Conservation (phyloP, 805 yeast species). For the Cyberlindnera misumaiensis region DNA sequence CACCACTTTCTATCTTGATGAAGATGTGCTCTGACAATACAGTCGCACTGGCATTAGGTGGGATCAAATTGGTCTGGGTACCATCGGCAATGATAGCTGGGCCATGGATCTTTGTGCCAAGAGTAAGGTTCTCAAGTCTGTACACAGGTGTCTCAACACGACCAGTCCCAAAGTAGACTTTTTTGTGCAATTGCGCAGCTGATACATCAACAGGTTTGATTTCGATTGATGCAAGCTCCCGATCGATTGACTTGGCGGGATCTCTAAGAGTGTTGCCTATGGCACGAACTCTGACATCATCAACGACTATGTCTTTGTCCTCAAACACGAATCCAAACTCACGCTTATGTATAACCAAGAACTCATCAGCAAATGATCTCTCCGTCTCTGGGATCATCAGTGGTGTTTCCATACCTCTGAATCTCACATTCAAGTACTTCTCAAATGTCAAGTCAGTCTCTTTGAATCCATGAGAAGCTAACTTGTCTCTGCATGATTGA, state of each 20-base stretch:
- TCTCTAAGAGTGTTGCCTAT: constrained; percentile 52
- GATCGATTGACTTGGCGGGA: constrained; percentile 38
- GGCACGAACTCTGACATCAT: constrained; percentile 69
- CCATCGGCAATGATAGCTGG: constrained; percentile 77
- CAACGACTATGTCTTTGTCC: constrained; percentile 53
- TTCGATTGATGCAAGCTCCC: constrained; percentile 39
- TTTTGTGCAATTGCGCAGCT: constrained; percentile 31
- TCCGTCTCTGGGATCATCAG: constrained; percentile 49
- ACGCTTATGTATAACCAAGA: constrained; percentile 48
- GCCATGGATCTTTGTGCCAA: constrained; percentile 52
- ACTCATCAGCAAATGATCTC: constrained; percentile 35
- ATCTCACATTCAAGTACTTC: constrained; percentile 68
- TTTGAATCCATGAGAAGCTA: constrained; percentile 47
- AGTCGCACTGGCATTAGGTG: constrained; percentile 52
- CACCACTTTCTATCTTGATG: constrained; percentile 26
- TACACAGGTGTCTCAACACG: constrained; percentile 48
- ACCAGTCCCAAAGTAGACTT: constrained; percentile 51
- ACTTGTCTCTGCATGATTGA: constrained; percentile 33
- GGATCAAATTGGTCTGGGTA: constrained; percentile 73
- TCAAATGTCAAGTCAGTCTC: constrained; percentile 45
- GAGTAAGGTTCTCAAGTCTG: constrained; percentile 41
- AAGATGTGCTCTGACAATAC: constrained; percentile 58
- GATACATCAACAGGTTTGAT: constrained; percentile 20
- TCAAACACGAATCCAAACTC: constrained; percentile 69
- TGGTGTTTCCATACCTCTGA: constrained; percentile 85